Percentiles rank a stretch among this genome's conserved stretches.
Conservation (phyloP, 2,329 filamentous ascomycete genomes). For the Fusarium burgessii region DNA sequence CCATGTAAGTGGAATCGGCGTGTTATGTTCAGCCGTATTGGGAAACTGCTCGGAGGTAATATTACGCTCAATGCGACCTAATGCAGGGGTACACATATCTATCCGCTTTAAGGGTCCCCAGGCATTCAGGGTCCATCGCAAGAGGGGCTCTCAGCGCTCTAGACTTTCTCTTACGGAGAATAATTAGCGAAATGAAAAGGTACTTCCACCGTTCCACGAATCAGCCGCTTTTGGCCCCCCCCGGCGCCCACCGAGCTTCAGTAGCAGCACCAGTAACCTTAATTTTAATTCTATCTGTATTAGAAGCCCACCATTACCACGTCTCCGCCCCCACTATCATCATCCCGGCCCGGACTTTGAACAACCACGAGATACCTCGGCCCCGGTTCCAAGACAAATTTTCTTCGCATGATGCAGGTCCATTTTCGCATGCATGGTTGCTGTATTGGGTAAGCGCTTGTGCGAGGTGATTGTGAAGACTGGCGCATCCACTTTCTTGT, state of each 20-base stretch:
- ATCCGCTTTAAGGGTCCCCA: background rate
- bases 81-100: background rate
- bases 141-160: background rate
- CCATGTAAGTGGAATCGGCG: background rate
- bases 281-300: slow-evolving; percentile 4
- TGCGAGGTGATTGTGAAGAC: background rate
- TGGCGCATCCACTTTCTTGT: background rate
- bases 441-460: background rate
- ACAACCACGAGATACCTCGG: background rate
- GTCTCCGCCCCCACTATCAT: background rate
- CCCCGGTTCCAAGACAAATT: background rate
- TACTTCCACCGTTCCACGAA: too few relatives aligned
- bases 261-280: background rate
- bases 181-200: too few relatives aligned
- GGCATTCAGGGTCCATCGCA: background rate
- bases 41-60: background rate
- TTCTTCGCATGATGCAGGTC: background rate
- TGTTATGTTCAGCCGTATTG: background rate
- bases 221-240: too few relatives aligned
- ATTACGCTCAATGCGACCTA: background rate
- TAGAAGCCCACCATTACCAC: background rate
- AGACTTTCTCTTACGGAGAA: too few relatives aligned
- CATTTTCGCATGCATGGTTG: background rate
- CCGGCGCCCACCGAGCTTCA: too few relatives aligned
- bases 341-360: background rate